Conservation (phyloP, 2,329 filamentous ascomycete species). For the Hypoxylon sp. region DNA sequence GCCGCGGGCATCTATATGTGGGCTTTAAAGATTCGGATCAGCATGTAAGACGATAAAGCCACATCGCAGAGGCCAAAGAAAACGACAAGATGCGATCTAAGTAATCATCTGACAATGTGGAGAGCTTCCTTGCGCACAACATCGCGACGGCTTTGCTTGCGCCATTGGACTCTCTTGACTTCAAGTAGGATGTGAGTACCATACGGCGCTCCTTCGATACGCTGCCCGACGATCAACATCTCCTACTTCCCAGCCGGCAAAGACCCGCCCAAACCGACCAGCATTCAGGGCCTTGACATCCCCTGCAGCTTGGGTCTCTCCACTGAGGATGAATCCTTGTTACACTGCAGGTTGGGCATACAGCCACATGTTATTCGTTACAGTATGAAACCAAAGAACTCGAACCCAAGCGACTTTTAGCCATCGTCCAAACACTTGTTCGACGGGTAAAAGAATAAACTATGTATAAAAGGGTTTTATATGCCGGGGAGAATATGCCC, state of each 20-base stretch:
- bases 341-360: slow-evolving; percentile 34
- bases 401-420: slow-evolving; percentile 22
- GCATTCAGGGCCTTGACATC: slow-evolving; percentile 20
- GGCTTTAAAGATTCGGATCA: slow-evolving; percentile 42
- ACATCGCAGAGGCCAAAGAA: slow-evolving; percentile 19
- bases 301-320: slow-evolving; percentile 26
- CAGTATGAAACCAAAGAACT: slow-evolving; percentile 19
- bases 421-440: slow-evolving; percentile 22
- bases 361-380: slow-evolving; percentile 29
- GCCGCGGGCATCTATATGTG: slow-evolving; percentile 24
- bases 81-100: slow-evolving; percentile 28
- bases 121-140: slow-evolving; percentile 24
- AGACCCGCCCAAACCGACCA: slow-evolving; percentile 32
- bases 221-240: slow-evolving; percentile 31
- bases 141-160: slow-evolving; percentile 24
- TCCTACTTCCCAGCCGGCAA: slow-evolving; percentile 19
- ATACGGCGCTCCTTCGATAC: slow-evolving; percentile 26
- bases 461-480: slow-evolving; percentile 27
- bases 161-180: slow-evolving; percentile 28
- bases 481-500: slow-evolving; percentile 15
- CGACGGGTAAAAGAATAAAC: slow-evolving; percentile 23
- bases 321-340: slow-evolving; percentile 41
- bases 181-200: slow-evolving; percentile 36
- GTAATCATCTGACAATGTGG: slow-evolving; percentile 33
- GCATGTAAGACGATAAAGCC: slow-evolving; percentile 35